These are phyloP conservation scores for Zelopaecilomyces penicillatus DNA, from an alignment of 2,329 filamentous ascomycete genomes.

Conservation along the genomic window DNA sequence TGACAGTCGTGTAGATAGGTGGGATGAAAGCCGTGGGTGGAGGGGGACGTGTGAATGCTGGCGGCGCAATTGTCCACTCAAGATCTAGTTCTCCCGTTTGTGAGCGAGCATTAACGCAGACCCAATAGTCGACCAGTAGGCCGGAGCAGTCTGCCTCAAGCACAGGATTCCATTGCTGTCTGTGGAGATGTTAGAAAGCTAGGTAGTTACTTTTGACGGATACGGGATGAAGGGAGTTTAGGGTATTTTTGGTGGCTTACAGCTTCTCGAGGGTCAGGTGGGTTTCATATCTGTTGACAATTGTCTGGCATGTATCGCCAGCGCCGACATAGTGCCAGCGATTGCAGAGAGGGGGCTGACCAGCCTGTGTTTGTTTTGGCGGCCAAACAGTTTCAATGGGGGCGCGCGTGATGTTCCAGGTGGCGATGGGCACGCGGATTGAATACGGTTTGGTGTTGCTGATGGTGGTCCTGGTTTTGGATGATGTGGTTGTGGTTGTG, in stretches of 20 bases:
- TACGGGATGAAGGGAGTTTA: too few relatives aligned
- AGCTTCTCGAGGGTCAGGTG: not conserved
- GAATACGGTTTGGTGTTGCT: not conserved
- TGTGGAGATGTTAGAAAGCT: not conserved
- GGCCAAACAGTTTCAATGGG: not conserved
- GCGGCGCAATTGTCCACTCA: too few relatives aligned
- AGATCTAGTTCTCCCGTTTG: not conserved
- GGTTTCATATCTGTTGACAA: not conserved
- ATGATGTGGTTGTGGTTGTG: not conserved
- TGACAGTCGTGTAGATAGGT: not conserved
- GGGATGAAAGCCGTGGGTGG: not conserved
- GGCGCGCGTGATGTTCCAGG: not conserved
- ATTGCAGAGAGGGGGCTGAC: not conserved
- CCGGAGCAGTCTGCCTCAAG: not conserved
- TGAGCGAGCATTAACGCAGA: not conserved
- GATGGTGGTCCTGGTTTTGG: not conserved
- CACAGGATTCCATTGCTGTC: not conserved
- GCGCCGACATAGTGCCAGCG: not conserved
- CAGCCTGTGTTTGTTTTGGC: not conserved
- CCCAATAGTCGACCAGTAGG: not conserved
- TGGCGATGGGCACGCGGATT: not conserved
- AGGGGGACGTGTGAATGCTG: not conserved
- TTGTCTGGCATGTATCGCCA: not conserved
- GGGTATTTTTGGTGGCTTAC: not conserved
- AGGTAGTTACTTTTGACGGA: not conserved